Conservation (phyloP, 2,329 filamentous ascomycete species). For the Scortechinia acanthostroma region DNA sequence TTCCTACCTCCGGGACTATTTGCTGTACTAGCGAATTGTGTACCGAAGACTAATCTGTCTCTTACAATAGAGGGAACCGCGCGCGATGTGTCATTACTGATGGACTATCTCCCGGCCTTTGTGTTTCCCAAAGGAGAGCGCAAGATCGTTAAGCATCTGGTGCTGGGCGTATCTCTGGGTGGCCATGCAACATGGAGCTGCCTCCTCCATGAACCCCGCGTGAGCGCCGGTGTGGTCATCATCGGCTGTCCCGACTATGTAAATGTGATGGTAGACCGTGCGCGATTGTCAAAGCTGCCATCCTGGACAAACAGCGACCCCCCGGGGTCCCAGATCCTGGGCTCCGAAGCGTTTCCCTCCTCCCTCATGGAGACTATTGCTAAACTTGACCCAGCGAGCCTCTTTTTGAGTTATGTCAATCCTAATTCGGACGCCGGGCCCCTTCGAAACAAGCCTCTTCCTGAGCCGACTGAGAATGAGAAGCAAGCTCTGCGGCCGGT, state of each 20-base stretch:
- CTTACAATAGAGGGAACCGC: constrained; percentile 37
- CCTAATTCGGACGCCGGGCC: constrained; percentile 5
- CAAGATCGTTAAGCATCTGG: constrained; percentile 56
- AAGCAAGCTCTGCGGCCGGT: constrained; percentile 29
- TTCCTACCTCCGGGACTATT: constrained; percentile 6
- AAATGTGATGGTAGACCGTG: constrained; percentile 72
- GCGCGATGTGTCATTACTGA: constrained; percentile 66
- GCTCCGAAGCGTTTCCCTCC: constrained; percentile 70
- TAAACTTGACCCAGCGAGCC: constrained; percentile 67
- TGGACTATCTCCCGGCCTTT: constrained; percentile 74
- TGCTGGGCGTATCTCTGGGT: constrained; percentile 77
- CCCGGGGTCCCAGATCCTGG: constrained; percentile 59
- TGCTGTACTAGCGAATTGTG: no score
- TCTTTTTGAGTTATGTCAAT: constrained; percentile 53
- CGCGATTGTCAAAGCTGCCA: constrained; percentile 58
- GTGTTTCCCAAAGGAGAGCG: constrained; percentile 31
- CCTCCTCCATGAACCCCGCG: constrained; percentile 69
- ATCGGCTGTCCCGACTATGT: constrained; percentile 88
- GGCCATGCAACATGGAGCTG: constrained; percentile 84
- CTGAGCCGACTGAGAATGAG: constrained; percentile 28
- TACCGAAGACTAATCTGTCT: not conserved
- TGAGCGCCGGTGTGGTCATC: constrained; percentile 72
- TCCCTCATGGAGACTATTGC: constrained; percentile 57
- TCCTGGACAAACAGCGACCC: constrained; percentile 48
- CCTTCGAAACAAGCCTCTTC: constrained; percentile 18